Evolutionary conservation across 805 yeast species (phyloP).

Genomic region (Candida ficus): DNA sequence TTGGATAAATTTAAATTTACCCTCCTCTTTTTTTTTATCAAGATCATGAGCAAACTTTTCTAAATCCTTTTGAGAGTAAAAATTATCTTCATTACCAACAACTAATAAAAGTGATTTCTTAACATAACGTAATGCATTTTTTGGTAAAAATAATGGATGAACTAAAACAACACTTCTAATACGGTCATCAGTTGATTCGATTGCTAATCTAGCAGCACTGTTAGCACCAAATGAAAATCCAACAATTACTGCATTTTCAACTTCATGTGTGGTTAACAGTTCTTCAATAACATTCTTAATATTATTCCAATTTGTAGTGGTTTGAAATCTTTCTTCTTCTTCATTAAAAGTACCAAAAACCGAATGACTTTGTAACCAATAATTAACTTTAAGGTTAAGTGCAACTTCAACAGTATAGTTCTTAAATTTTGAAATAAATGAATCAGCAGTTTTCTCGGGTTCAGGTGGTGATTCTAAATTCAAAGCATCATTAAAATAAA

Average conservation of each 20-base stretch:
- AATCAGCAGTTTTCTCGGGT: neutral
- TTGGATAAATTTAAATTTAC: constrained; percentile 13
- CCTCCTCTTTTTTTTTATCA: constrained; percentile 6
- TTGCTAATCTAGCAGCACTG: constrained; percentile 17
- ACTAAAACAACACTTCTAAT: constrained; percentile 18
- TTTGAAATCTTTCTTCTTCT: constrained; percentile 11
- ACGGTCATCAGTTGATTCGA: constrained; percentile 13
- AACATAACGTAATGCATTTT: constrained; percentile 10
- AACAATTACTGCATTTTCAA: constrained; percentile 15
- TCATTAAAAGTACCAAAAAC: constrained; percentile 20
- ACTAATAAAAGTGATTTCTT: constrained; percentile 15
- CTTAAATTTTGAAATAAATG: constrained; percentile 18
- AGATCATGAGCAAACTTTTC: constrained; percentile 10
- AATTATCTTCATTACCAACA: constrained; percentile 17
- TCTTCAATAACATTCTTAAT: constrained; percentile 17
- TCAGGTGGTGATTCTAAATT: constrained; percentile 7
- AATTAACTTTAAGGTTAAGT: constrained; percentile 12
- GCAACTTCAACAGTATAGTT: constrained; percentile 18
- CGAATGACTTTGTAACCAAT: constrained; percentile 21
- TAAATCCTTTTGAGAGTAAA: constrained; percentile 13
- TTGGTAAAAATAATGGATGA: constrained; percentile 22
- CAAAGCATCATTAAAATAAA: constrained; percentile 20
- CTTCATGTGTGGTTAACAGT: constrained; percentile 15
- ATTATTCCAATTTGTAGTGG: constrained; percentile 17
- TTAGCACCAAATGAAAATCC: constrained; percentile 25